phyloP scores from a whole-genome alignment of 2,329 filamentous ascomycete genomes.

The Xenoacremonium recifei region DNA sequence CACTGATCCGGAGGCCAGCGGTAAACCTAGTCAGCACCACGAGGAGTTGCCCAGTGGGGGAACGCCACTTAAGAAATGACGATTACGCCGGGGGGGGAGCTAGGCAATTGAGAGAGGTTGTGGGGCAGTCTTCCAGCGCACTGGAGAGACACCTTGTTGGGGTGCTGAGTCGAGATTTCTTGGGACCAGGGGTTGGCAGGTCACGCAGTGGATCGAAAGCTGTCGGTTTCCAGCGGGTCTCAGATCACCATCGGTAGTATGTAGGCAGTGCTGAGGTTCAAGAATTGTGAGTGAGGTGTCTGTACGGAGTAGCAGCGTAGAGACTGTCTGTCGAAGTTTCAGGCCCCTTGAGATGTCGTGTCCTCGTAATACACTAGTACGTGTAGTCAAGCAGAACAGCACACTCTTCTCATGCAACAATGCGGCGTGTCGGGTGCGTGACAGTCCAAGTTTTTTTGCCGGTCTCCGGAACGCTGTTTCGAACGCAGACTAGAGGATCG shows the following conservation, averaged over 20 bases:
- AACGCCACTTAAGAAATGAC: slow-evolving; percentile 1
- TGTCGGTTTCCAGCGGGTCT: background rate
- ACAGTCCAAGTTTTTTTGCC: no score
- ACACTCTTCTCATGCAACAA: no score
- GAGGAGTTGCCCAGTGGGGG: no score
- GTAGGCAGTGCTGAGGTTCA: background rate
- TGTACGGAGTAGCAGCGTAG: no score
- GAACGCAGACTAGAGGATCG: no score
- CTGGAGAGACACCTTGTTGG: background rate
- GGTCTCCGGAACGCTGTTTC: no score
- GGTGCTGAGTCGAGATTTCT: background rate
- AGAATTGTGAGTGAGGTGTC: no score
- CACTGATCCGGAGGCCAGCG: slow-evolving; percentile 11
- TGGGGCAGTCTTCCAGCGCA: slow-evolving; percentile 15
- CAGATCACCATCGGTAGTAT: background rate
- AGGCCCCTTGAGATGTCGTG: no score
- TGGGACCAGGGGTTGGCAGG: background rate
- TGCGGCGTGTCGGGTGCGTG: no score
- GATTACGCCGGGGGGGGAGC: slow-evolving; percentile 3
- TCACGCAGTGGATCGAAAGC: background rate
- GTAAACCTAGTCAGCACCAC: background rate
- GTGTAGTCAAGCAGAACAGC: no score
- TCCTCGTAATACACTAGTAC: no score
- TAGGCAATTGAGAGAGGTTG: slow-evolving; percentile 25
- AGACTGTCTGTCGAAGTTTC: no score